Evolutionary conservation across 129 eudicot species (phyloP).

Genomic region (Helichrysum umbraculigerum): DNA sequence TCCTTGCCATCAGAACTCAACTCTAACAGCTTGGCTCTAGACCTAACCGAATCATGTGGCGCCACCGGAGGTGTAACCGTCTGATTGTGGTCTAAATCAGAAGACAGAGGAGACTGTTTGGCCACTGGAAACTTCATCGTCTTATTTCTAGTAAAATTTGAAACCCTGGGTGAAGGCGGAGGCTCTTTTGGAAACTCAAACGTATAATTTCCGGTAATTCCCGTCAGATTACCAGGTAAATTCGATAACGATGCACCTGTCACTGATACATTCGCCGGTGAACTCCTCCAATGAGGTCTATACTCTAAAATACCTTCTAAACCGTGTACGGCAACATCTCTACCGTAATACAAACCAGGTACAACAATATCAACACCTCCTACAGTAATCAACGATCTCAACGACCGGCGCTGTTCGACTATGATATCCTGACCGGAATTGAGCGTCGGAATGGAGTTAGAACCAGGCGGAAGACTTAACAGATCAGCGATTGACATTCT

Average conservation of each 20-base stretch:
- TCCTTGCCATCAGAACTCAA: conserved; percentile 13
- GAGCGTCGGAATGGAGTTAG: conserved; percentile 37
- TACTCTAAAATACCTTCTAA: conserved; percentile 43
- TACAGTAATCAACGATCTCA: conserved; percentile 29
- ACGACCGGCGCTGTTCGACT: conserved; percentile 32
- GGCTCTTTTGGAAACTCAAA: conserved; percentile 28
- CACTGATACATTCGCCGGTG: not conserved
- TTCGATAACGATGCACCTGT: not conserved
- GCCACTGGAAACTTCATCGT: not conserved
- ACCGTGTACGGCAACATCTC: conserved; percentile 57
- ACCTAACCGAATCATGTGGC: conserved; percentile 2
- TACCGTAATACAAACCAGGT: conserved; percentile 52
- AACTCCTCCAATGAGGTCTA: conserved; percentile 23
- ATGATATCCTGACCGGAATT: conserved; percentile 23
- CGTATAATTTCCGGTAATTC: conserved; percentile 10
- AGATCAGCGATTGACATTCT: conserved; percentile 46
- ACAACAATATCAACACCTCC: conserved; percentile 46
- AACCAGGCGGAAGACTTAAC: conserved; percentile 33
- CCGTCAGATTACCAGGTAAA: not conserved
- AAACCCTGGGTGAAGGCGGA: conserved; percentile 5
- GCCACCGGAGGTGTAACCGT: not conserved
- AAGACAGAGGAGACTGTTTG: not conserved
- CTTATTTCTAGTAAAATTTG: conserved; percentile 10
- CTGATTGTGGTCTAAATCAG: not conserved
- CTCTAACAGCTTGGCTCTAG: conserved; percentile 29